Percentiles rank a stretch among this genome's conserved stretches.
phyloP scores from a whole-genome alignment of 2,329 filamentous ascomycete genomes.

The Helicocarpus griseus region DNA sequence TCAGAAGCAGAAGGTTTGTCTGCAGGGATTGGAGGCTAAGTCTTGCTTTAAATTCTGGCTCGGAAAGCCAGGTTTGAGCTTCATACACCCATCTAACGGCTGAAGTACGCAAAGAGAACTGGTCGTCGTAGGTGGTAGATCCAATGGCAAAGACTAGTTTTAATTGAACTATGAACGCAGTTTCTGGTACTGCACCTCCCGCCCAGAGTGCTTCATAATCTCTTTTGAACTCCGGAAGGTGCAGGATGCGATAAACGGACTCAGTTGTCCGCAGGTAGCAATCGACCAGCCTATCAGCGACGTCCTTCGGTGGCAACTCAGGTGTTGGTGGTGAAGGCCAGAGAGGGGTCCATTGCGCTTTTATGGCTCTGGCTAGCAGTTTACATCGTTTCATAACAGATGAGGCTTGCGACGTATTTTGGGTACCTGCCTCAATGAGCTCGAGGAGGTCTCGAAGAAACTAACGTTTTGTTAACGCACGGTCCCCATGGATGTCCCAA shows the following conservation, averaged over 20 bases:
- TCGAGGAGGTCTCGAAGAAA: conserved; percentile 14
- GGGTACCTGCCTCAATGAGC: conserved; percentile 16
- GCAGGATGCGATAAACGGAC: conserved; percentile 47
- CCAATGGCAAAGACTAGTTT: conserved; percentile 30
- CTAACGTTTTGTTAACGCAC: conserved; percentile 21
- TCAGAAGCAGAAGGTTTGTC: conserved; percentile 23
- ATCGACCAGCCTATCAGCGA: conserved; percentile 44
- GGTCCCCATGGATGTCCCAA: no score
- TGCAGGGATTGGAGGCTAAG: conserved; percentile 25
- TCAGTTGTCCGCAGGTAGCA: conserved; percentile 49
- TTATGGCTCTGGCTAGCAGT: conserved; percentile 40
- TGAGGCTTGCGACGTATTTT: conserved; percentile 27
- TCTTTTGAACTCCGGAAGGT: conserved; percentile 47
- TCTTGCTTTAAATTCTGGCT: conserved; percentile 22
- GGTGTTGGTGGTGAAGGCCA: conserved; percentile 17
- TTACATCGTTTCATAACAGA: conserved; percentile 41
- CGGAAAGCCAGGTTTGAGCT: conserved; percentile 26
- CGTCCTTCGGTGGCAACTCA: conserved; percentile 36
- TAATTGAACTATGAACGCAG: conserved; percentile 39
- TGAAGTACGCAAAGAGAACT: conserved; percentile 19
- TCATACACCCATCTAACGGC: conserved; percentile 37
- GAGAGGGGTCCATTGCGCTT: conserved; percentile 22
- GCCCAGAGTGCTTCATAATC: conserved; percentile 50
- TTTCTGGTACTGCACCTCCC: conserved; percentile 28
- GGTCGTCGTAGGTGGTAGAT: conserved; percentile 36